Evolutionary conservation across 2,329 filamentous ascomycete genomes (phyloP).

Genomic region (Clonostachys sp.): DNA sequence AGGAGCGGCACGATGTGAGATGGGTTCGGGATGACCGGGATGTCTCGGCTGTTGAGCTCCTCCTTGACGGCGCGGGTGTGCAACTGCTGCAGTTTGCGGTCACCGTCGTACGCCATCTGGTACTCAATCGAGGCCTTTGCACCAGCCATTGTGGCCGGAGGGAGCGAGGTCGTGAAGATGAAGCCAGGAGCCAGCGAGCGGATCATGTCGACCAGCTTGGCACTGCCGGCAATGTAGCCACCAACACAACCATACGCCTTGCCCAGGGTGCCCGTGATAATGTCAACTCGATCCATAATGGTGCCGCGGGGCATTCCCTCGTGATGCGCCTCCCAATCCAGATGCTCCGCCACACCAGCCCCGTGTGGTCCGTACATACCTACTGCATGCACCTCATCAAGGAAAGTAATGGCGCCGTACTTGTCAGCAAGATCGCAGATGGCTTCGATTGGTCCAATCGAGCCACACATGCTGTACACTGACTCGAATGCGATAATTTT

Average conservation of each 20-base stretch:
- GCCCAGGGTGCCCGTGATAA: constrained; percentile 94
- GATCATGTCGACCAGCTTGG: constrained; percentile 84
- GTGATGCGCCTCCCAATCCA: constrained; percentile 85
- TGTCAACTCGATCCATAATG: constrained; percentile 93
- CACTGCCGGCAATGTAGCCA: constrained; percentile 91
- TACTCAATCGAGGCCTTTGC: constrained; percentile 91
- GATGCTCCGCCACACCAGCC: constrained; percentile 93
- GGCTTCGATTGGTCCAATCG: constrained; percentile 89
- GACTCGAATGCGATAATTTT: constrained; percentile 99
- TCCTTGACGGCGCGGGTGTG: constrained; percentile 95
- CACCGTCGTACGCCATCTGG: constrained; percentile 78
- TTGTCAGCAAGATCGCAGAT: constrained; percentile 97
- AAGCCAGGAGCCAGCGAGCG: constrained; percentile 94
- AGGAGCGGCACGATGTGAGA: constrained; percentile 94
- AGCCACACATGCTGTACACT: constrained; percentile 99
- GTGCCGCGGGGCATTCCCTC: constrained; percentile 73
- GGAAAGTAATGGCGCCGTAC: constrained; percentile 94
- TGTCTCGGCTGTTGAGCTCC: constrained; percentile 70
- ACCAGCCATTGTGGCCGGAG: constrained; percentile 94
- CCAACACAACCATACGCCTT: constrained; percentile 98
- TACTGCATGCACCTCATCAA: constrained; percentile 97
- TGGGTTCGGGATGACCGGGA: constrained; percentile 96
- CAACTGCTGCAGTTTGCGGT: constrained; percentile 88
- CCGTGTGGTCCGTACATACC: constrained; percentile 98
- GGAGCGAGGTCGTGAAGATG: constrained; percentile 97